Conservation (phyloP, 192 early-diverging fungal species). For the Dimargaris xerosporica region DNA sequence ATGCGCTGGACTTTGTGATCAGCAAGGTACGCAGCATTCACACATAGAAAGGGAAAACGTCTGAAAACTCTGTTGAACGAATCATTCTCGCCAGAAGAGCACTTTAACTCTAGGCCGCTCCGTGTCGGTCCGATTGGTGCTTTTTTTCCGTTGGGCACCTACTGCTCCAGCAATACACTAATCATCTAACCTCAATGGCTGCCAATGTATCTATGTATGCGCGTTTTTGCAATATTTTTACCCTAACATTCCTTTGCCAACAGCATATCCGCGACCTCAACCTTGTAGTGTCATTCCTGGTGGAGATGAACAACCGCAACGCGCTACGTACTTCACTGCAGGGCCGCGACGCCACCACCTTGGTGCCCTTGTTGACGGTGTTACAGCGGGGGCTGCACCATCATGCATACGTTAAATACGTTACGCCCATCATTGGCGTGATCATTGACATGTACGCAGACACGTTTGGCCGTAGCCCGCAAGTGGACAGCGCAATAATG, state of each 20-base stretch:
- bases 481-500: neutral
- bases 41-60: too few species aligned
- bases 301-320: neutral
- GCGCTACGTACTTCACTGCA: neutral
- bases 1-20: too few species aligned
- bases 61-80: too few species aligned
- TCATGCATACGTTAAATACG: neutral
- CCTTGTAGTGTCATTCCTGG: neutral
- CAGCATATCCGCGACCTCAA: neutral
- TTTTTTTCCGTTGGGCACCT: neutral
- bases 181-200: neutral
- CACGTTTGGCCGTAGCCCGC: neutral
- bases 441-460: too few species aligned
- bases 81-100: too few species aligned
- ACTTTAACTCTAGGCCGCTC: too few species aligned
- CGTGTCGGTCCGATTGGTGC: too few species aligned
- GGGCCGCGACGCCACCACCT: neutral
- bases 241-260: too few species aligned
- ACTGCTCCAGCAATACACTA: neutral
- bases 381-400: neutral
- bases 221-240: neutral
- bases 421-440: neutral
- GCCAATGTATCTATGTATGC: neutral
- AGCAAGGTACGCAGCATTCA: too few species aligned
- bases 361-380: neutral